Percentiles rank a stretch among this genome's conserved stretches.
Conservation (phyloP, 495 filamentous ascomycete species). For the Hypoxylon trugodes region DNA sequence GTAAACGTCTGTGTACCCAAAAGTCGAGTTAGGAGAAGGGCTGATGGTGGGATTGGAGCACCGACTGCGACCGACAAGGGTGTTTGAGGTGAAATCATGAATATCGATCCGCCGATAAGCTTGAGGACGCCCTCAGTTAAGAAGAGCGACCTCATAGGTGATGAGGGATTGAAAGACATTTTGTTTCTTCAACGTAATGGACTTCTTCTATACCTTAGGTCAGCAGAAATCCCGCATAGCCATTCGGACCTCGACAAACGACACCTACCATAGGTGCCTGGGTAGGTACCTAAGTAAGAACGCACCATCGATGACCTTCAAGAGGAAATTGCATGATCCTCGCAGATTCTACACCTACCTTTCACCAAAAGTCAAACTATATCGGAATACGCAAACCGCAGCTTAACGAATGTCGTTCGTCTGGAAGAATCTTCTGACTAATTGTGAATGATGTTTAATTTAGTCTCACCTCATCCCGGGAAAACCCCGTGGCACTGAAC, state of each 20-base stretch:
- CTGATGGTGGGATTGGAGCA: constrained; percentile 6
- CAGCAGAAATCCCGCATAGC: background rate
- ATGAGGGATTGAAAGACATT: constrained; percentile 20
- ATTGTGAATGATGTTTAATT: too few species aligned
- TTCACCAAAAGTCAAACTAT: too few species aligned
- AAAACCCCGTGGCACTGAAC: too few species aligned
- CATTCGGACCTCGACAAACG: background rate
- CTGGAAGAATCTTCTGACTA: too few species aligned
- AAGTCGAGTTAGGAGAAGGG: constrained; percentile 24
- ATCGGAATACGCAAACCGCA: too few species aligned
- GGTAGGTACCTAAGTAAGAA: too few species aligned
- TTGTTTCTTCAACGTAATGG: background rate
- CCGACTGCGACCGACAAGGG: constrained; percentile 25
- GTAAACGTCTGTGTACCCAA: constrained; percentile 33
- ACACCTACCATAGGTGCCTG: background rate
- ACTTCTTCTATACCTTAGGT: background rate
- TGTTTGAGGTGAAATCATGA: constrained; percentile 25
- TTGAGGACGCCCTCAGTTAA: constrained; percentile 32
- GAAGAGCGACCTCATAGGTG: constrained; percentile 22
- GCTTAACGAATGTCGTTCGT: too few species aligned
- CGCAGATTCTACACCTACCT: too few species aligned
- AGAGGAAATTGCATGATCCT: too few species aligned
- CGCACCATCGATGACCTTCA: too few species aligned
- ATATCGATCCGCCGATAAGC: constrained; percentile 13
- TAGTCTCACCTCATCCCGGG: too few species aligned